phyloP scores from a whole-genome alignment of 2,329 filamentous ascomycete genomes.

The Pseudofabraea citricarpa region DNA sequence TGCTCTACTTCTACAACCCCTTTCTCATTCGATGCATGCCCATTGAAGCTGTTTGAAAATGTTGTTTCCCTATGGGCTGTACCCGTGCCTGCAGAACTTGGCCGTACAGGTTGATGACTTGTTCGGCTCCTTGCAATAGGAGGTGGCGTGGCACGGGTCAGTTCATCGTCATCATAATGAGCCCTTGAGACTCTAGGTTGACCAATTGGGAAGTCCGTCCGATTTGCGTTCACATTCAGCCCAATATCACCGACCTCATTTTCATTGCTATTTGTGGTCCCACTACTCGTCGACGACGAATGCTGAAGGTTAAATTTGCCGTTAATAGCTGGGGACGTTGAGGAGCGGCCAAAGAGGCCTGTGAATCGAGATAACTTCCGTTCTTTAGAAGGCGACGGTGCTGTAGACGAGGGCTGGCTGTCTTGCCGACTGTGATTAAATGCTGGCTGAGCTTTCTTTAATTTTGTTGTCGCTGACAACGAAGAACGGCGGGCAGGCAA shows the following conservation, averaged over 20 bases:
- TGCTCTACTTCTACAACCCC: not conserved
- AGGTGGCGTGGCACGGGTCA: slow-evolving; percentile 22
- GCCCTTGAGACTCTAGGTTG: not conserved
- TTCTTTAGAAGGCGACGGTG: slow-evolving; percentile 6
- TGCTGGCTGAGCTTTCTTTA: slow-evolving; percentile 10
- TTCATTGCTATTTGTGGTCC: not conserved
- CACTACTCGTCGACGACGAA: not conserved
- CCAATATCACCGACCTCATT: not conserved
- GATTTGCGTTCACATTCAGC: not conserved
- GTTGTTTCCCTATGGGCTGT: not conserved
- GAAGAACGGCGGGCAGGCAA: slow-evolving; percentile 24
- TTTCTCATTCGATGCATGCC: not conserved
- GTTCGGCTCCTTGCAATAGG: slow-evolving; percentile 18
- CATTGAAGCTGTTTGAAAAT: not conserved
- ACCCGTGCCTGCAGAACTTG: slow-evolving; percentile 12
- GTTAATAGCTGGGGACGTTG: not conserved
- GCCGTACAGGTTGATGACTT: slow-evolving; percentile 6
- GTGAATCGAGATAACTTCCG: not conserved
- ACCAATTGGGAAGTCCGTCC: not conserved
- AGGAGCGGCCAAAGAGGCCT: not conserved
- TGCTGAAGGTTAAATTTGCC: not conserved
- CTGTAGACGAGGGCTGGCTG: not conserved
- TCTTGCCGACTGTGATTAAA: not conserved
- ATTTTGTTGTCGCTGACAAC: slow-evolving; percentile 18
- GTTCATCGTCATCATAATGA: slow-evolving; percentile 4